phyloP scores from a whole-genome alignment of 306 rosid genomes.

The Gastrolobium villosum region DNA sequence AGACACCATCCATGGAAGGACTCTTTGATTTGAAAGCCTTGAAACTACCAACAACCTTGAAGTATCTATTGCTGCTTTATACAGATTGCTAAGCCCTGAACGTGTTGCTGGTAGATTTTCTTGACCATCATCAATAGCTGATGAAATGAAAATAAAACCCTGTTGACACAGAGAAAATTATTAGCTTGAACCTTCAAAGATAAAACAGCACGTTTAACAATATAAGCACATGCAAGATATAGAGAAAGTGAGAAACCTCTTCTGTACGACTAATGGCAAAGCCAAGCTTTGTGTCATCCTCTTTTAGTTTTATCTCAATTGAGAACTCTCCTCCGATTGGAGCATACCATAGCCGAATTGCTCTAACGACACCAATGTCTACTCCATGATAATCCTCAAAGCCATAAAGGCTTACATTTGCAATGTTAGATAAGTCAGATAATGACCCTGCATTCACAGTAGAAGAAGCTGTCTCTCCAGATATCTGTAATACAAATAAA shows the following conservation, averaged over 20 bases:
- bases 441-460: conserved; percentile 88
- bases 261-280: conserved; percentile 93
- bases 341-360: conserved; percentile 93
- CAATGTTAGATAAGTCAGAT: conserved; percentile 82
- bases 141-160: conserved; percentile 89
- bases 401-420: conserved; percentile 90
- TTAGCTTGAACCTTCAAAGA: conserved; percentile 8
- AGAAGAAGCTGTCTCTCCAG: conserved; percentile 95
- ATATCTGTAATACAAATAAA: conserved; percentile 63
- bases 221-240: conserved; percentile 2
- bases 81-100: conserved; percentile 75
- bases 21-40: conserved; percentile 80
- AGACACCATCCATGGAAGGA: conserved; percentile 94
- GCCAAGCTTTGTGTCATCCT: conserved; percentile 82
- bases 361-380: conserved; percentile 96
- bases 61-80: conserved; percentile 61
- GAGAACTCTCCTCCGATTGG: conserved; percentile 83
- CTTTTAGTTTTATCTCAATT: conserved; percentile 75
- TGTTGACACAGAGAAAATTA: conserved; percentile 49
- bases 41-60: conserved; percentile 79
- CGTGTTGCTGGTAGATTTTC: conserved; percentile 72
- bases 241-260: conserved; percentile 63
- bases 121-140: conserved; percentile 67
- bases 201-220: not conserved
- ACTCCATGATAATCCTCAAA: conserved; percentile 98